These are phyloP conservation scores for Populus hybrid DNA, from an alignment of 441 rosid genomes.

Conservation along the genomic window DNA sequence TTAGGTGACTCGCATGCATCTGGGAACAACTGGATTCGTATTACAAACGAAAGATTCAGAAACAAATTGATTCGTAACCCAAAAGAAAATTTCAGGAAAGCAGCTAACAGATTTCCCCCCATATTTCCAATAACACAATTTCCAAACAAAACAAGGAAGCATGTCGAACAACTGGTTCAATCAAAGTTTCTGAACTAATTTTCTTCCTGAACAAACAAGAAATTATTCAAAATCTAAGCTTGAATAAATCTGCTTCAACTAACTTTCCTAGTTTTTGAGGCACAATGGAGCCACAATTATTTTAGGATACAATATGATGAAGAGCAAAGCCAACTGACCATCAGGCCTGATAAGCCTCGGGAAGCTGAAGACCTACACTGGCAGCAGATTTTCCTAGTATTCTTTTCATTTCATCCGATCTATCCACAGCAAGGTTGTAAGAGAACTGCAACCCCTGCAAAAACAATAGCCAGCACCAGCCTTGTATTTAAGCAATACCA, in stretches of 20 bases:
- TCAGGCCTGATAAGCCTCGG: conserved; percentile 53
- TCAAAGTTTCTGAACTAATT: neutral
- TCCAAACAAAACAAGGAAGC: neutral
- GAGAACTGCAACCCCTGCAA: conserved; percentile 80
- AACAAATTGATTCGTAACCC: no score
- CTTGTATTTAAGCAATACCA: no score
- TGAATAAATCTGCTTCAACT: neutral
- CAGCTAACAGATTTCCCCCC: neutral
- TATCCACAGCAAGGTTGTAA: conserved; percentile 89
- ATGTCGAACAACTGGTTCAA: neutral
- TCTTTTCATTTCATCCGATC: conserved; percentile 78
- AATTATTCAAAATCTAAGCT: neutral
- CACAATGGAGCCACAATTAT: conserved; percentile 3
- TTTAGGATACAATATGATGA: neutral
- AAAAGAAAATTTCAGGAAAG: neutral
- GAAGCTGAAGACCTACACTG: conserved; percentile 90
- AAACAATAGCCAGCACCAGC: neutral
- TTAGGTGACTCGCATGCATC: neutral
- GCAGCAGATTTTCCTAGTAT: conserved; percentile 76
- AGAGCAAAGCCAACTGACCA: neutral
- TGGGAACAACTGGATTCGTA: no score
- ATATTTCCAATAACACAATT: neutral
- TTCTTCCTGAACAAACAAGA: neutral
- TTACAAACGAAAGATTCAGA: neutral
- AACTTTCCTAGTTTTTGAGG: neutral